Conservation (phyloP, 1,284 basidiomycete species). For the Pterulicium gracile region DNA sequence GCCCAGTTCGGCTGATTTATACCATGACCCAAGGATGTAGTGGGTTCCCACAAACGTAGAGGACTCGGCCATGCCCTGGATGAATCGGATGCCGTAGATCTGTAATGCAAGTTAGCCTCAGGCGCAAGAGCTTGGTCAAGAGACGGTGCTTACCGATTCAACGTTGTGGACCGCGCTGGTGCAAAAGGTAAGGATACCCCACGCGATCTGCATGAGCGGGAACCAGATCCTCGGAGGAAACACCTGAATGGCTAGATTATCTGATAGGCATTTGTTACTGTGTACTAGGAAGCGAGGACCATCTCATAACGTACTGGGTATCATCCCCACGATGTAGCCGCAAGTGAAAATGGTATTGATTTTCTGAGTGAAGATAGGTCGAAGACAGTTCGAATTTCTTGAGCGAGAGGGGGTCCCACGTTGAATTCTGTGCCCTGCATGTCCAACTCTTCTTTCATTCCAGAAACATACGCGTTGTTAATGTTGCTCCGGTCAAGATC, state of each 20-base stretch:
- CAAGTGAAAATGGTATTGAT: constrained; percentile 66
- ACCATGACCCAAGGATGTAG: constrained; percentile 68
- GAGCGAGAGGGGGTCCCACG: constrained; percentile 24
- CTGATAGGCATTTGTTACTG: constrained; percentile 19
- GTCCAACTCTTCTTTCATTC: constrained; percentile 70
- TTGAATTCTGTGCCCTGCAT: constrained; percentile 67
- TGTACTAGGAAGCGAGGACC: neutral
- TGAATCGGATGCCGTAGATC: constrained; percentile 64
- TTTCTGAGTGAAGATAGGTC: constrained; percentile 28
- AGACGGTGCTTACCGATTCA: constrained; percentile 31
- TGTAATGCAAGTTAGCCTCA: constrained; percentile 19
- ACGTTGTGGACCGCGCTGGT: constrained; percentile 47
- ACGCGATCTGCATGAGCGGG: constrained; percentile 51
- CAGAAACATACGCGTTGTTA: constrained; percentile 67
- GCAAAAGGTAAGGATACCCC: constrained; percentile 56
- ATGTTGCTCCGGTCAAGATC: constrained; percentile 60
- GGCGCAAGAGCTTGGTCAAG: constrained; percentile 1
- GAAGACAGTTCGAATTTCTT: constrained; percentile 3
- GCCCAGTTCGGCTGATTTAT: constrained; percentile 55
- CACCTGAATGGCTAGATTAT: constrained; percentile 53
- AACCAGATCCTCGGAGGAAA: constrained; percentile 57
- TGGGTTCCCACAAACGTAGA: constrained; percentile 71
- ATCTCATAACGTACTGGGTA: constrained; percentile 39
- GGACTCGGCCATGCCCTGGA: constrained; percentile 64
- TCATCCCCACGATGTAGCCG: constrained; percentile 63